phyloP scores from a whole-genome alignment of 192 early-diverging fungal species.

The Irineochytrium annulatum region DNA sequence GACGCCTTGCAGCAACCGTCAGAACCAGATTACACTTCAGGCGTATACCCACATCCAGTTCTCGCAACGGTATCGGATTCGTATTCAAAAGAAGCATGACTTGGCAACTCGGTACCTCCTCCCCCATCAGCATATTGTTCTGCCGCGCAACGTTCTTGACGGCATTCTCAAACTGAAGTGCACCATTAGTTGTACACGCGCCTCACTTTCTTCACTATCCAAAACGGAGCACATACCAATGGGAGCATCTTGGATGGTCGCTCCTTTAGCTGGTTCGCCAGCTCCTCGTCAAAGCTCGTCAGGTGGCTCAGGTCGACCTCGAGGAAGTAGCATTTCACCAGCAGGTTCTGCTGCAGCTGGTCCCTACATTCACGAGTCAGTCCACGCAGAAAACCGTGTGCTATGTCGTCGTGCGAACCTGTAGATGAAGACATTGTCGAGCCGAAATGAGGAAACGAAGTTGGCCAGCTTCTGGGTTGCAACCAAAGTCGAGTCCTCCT shows the following conservation, averaged over 20 bases:
- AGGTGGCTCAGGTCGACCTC: slow-evolving; percentile 88
- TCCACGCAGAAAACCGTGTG: not conserved
- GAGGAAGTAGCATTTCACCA: slow-evolving; percentile 70
- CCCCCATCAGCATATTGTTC: slow-evolving; percentile 50
- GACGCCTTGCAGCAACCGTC: slow-evolving; percentile 47
- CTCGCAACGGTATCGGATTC: slow-evolving; percentile 83
- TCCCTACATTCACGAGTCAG: slow-evolving; percentile 54
- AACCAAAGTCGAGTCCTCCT: slow-evolving; percentile 46
- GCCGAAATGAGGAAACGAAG: slow-evolving; percentile 83
- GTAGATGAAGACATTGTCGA: slow-evolving; percentile 81
- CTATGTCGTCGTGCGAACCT: slow-evolving; percentile 41
- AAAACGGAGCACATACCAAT: slow-evolving; percentile 48
- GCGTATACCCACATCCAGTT: slow-evolving; percentile 67
- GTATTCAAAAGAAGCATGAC: slow-evolving; percentile 82
- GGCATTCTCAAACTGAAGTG: slow-evolving; percentile 82
- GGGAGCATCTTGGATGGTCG: slow-evolving; percentile 78
- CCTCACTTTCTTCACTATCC: not conserved
- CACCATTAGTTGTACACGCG: not conserved
- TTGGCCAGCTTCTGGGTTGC: slow-evolving; percentile 65
- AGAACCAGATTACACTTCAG: not conserved
- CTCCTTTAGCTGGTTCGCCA: slow-evolving; percentile 75
- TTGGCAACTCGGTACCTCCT: slow-evolving; percentile 79
- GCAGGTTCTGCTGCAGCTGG: slow-evolving; percentile 81
- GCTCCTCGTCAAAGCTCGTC: slow-evolving; percentile 74
- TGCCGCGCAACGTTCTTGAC: slow-evolving; percentile 71